Base-by-base conservation (phyloP, 257 asterid species). In the Linderniella brevidens region DNA sequence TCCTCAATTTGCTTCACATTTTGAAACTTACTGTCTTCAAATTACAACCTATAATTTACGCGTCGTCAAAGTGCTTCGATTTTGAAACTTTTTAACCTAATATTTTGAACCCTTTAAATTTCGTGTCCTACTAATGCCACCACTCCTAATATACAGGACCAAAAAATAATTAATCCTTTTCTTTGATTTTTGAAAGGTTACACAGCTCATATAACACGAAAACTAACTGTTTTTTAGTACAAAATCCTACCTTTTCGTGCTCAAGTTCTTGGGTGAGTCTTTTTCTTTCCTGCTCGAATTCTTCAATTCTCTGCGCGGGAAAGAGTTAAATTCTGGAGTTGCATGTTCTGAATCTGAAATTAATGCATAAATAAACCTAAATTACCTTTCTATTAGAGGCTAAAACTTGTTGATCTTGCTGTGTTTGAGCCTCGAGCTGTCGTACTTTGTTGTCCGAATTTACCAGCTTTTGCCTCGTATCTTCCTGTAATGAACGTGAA, bases 371-470 rank as follows among this genome's bases (percentile, higher is more conserved):
- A 32, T 48, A 62, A 29, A 37, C 48, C 48, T 43, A 50, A 59
- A 53, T 4, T 77, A 84, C 99, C 67, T 85, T 85, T 69, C 57
- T 66, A 64, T 56, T 64, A 58, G 58, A 53, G 72, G 76, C 77
- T 58, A 67, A 69, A 68, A 86, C 65, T 58, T 68, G 76, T 72
- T 76, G 94, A 70, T 85, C 88, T 70, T 79, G 88, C 12, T 55
- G 69, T 57, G 79, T 39, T 62, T 79, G 93, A 54, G 81, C 77
- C 70, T 85, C 99, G 64, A 90, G 61, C 66, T 77, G 96, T 42
- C 93, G 96, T 64, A 74, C 94, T 72, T 68, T 85, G 76, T 85
- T 79, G 41, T 90, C 99, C 17, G 96, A 90, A 58, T 46, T 60
- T 43, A 81, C 93, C 82, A 81, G 55, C 66, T 77, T 90, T 67